Evolutionary conservation across 768 basidiomycete genomes (phyloP).

Genomic region (Lanmaoa rubissima): DNA sequence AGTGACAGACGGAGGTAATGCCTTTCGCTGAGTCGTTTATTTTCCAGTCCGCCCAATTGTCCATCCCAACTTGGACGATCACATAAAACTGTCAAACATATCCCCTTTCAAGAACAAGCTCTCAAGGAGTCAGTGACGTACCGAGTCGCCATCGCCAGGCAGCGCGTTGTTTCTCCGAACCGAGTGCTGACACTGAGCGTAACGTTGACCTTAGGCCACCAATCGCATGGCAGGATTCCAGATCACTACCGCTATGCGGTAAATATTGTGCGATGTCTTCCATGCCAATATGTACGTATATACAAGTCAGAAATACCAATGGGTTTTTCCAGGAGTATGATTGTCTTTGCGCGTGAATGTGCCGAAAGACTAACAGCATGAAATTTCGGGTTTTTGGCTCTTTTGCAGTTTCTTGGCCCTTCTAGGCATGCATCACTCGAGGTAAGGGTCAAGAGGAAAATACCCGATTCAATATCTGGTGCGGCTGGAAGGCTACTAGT

Average conservation of each 20-base stretch:
- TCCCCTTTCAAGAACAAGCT: slow-evolving; percentile 9
- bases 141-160: slow-evolving; percentile 2
- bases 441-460: background rate
- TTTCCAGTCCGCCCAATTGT: slow-evolving; percentile 30
- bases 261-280: background rate
- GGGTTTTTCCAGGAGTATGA: background rate
- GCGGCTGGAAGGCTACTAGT: background rate
- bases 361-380: too few species aligned
- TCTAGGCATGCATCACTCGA: background rate
- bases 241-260: background rate
- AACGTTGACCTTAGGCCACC: background rate
- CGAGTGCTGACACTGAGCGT: background rate
- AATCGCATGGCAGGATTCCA: background rate
- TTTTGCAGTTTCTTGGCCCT: background rate
- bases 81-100: slow-evolving; percentile 5
- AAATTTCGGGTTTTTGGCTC: background rate
- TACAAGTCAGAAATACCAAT: background rate
- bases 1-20: background rate
- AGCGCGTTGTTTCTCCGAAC: slow-evolving; percentile 6
- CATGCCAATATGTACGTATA: too few species aligned
- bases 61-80: slow-evolving; percentile 12
- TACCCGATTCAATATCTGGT: background rate
- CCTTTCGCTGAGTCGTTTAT: slow-evolving; percentile 19
- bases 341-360: background rate
- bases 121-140: background rate